A percentile compares a stretch with the other conserved stretches of the same genome.
Conservation (phyloP, 495 filamentous ascomycete species). For the Penicillium coffeae region DNA sequence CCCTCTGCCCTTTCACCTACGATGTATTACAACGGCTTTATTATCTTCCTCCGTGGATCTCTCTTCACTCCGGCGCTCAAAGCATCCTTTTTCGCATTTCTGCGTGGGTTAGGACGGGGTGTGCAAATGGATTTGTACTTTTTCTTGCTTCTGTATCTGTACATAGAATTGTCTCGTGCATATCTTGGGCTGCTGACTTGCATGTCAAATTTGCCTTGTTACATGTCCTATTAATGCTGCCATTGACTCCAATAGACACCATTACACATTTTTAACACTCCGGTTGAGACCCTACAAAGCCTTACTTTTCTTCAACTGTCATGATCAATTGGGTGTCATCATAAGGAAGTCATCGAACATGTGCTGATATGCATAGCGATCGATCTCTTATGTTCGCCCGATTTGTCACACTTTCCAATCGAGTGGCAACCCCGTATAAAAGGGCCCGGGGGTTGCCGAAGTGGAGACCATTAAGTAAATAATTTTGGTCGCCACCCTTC, state of each 20-base stretch:
- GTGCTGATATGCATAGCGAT: no score
- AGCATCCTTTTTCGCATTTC: conserved; percentile 45
- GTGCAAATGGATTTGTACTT: conserved; percentile 45
- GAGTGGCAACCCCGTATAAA: background rate
- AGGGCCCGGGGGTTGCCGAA: conserved; percentile 14
- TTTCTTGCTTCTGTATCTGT: conserved; percentile 36
- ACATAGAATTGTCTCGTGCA: conserved; percentile 46
- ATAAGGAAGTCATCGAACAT: no score
- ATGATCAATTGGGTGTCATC: no score
- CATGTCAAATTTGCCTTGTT: conserved; percentile 26
- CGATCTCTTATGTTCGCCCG: no score
- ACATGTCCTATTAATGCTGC: conserved; percentile 32
- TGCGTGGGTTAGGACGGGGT: conserved; percentile 43
- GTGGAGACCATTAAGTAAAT: conserved; percentile 6
- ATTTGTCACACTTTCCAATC: no score
- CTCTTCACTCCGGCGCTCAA: conserved; percentile 50
- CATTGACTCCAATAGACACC: conserved; percentile 28
- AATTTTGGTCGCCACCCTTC: conserved; percentile 2
- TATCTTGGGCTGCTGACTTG: conserved; percentile 31
- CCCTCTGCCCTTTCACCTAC: conserved; percentile 27
- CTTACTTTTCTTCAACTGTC: no score
- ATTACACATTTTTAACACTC: conserved; percentile 10
- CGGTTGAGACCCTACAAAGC: no score
- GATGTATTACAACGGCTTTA: conserved; percentile 45
- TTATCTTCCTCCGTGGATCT: conserved; percentile 28